Evolutionary conservation across 1,284 basidiomycete species (phyloP).

Genomic region (Mycosarcoma maydis): DNA sequence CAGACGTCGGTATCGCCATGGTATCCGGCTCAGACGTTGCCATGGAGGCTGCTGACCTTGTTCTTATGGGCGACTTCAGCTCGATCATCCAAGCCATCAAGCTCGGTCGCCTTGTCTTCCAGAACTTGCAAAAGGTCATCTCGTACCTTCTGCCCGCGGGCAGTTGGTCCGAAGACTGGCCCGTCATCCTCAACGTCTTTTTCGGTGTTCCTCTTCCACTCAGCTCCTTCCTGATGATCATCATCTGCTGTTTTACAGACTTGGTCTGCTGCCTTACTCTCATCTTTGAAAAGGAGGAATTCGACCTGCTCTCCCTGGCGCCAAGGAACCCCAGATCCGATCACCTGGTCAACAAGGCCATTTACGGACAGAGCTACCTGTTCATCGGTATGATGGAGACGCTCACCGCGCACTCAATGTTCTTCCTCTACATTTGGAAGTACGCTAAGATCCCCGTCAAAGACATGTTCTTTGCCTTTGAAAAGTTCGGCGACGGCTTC

Average conservation of each 20-base stretch:
- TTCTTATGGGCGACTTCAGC: conserved; percentile 56
- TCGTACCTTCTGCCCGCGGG: conserved; percentile 66
- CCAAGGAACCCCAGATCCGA: conserved; percentile 50
- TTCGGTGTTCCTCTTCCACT: conserved; percentile 72
- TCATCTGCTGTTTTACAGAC: conserved; percentile 71
- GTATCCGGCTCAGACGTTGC: conserved; percentile 69
- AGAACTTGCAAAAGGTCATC: conserved; percentile 73
- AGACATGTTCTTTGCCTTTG: conserved; percentile 37
- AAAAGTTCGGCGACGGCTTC: conserved; percentile 68
- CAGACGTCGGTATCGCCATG: conserved; percentile 71
- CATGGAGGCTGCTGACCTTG: conserved; percentile 63
- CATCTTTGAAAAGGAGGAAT: conserved; percentile 74
- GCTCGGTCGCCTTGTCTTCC: conserved; percentile 74
- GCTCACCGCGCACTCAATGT: conserved; percentile 69
- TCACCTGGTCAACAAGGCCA: conserved; percentile 70
- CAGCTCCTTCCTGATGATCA: conserved; percentile 69
- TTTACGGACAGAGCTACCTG: conserved; percentile 76
- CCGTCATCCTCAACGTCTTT: conserved; percentile 73
- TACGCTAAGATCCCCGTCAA: conserved; percentile 68
- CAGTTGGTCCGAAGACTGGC: conserved; percentile 76
- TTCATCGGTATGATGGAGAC: conserved; percentile 74
- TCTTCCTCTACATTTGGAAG: conserved; percentile 70
- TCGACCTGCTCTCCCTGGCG: conserved; percentile 69
- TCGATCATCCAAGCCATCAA: conserved; percentile 57
- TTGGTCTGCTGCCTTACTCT: conserved; percentile 70